Evolutionary conservation across 192 early-diverging fungal genomes (phyloP).

Genomic region (Coemansia guatemalensis): DNA sequence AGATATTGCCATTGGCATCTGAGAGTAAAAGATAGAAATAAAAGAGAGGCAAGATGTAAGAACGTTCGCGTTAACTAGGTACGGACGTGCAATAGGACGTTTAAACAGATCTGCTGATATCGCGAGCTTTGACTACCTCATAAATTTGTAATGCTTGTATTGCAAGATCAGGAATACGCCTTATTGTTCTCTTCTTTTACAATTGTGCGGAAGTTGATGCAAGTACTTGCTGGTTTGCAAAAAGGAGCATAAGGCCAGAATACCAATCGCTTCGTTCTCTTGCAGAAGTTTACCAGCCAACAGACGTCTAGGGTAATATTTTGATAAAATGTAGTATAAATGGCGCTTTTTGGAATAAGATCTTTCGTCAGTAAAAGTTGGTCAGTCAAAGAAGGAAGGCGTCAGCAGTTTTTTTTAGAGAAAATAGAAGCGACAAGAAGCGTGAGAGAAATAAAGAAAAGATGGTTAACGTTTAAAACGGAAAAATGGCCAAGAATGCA

Average conservation of each 20-base stretch:
- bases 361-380: background rate
- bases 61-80: background rate
- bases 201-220: background rate
- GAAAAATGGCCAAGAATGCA: background rate
- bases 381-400: background rate
- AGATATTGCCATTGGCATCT: slow-evolving; percentile 21
- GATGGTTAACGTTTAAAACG: background rate
- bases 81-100: background rate
- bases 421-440: background rate
- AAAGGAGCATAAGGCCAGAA: background rate
- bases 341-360: background rate
- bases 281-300: background rate
- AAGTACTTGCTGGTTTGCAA: background rate
- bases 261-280: background rate
- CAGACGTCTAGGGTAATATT: background rate
- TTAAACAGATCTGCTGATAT: background rate
- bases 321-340: background rate
- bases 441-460: background rate
- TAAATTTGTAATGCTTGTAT: background rate
- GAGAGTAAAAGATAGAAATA: background rate
- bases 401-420: background rate
- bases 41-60: background rate
- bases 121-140: background rate
- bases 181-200: background rate
- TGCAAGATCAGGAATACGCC: background rate